Evolutionary conservation across 257 asterid genomes (phyloP), one percentile per base, ranked within the genome.

Genomic region (Linderniella brevidens): DNA sequence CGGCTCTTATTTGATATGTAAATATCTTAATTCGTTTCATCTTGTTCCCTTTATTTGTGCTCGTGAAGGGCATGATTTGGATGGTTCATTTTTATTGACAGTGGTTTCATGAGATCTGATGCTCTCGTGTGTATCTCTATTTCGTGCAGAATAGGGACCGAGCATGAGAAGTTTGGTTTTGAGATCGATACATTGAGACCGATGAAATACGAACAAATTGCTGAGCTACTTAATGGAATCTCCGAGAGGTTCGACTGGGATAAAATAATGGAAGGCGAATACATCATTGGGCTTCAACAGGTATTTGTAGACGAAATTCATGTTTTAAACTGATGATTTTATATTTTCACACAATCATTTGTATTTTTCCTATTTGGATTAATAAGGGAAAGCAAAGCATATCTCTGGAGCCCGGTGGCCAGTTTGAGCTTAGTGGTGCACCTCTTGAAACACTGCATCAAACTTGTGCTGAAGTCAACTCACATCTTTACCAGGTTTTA

Each of bases 231-330:
- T 45, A 65, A 77, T 59, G 64, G 75, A 58, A 75, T 87, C 63
- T 76, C 95, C 35, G 97, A 87, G 79, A 80, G 97, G 70, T 87
- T 82, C 82, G 95, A 80, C 48, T 87, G 97, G 95, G 95, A 80
- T 13, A 87, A 78, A 68, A 55, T 87, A 66, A 75, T 83, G 95
- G 97, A 87, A 60, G 93, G 82, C 37, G 90, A 83, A 58, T 45
- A 77, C 50, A 78, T 83, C 48, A 83, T 87, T 68, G 97, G 97
- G 65, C 80, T 87, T 58, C 72, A 76, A 71, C 97, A 83, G 97
- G 97, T 80, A 64, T 25, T 25, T 25, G 32, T 25, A 25, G 32
- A 2, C 32, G 32, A 25, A 25, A 25, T 3, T 25, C 4, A 25
- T 25, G 32, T 25, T 25, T 25, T 25, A 25, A 25, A 25, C 32